Evolutionary conservation across 2,329 filamentous ascomycete genomes (phyloP).

Genomic region (Lasiodiplodia hormozganensis): DNA sequence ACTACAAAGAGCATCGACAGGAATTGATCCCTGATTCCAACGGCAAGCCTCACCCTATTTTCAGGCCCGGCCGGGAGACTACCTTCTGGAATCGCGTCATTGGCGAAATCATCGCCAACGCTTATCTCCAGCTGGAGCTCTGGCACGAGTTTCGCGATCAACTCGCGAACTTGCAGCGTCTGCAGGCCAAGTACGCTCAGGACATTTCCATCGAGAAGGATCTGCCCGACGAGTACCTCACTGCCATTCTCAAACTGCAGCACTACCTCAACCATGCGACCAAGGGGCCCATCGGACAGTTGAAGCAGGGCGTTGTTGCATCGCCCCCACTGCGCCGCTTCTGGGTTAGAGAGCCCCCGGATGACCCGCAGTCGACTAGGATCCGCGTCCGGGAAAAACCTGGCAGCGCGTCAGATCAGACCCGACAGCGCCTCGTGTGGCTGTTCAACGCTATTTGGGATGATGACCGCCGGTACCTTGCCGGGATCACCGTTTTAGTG

Average conservation of each 20-base stretch:
- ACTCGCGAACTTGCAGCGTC: constrained; percentile 33
- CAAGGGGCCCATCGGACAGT: constrained; percentile 40
- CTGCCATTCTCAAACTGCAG: constrained; percentile 51
- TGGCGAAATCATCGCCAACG: constrained; percentile 40
- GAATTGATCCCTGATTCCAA: constrained; percentile 52
- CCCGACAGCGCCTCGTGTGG: constrained; percentile 43
- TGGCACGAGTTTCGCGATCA: constrained; percentile 50
- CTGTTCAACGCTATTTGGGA: constrained; percentile 50
- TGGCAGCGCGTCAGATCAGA: constrained; percentile 31
- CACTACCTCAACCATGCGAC: constrained; percentile 44
- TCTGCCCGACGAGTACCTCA: constrained; percentile 50
- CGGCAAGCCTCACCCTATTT: constrained; percentile 41
- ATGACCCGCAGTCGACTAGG: constrained; percentile 31
- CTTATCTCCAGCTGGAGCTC: constrained; percentile 46
- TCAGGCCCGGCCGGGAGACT: constrained; percentile 32
- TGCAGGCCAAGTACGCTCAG: constrained; percentile 45
- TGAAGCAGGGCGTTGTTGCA: constrained; percentile 40
- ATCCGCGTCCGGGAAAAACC: constrained; percentile 34
- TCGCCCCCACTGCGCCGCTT: constrained; percentile 52
- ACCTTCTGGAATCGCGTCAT: constrained; percentile 53
- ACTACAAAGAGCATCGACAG: constrained; percentile 56
- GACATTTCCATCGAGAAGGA: constrained; percentile 41
- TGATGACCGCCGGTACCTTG: constrained; percentile 43
- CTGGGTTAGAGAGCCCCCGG: constrained; percentile 42
- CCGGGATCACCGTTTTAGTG: constrained; percentile 46